Evolutionary conservation across 257 asterid species (phyloP).

Genomic region (Orobanche coerulescens): DNA sequence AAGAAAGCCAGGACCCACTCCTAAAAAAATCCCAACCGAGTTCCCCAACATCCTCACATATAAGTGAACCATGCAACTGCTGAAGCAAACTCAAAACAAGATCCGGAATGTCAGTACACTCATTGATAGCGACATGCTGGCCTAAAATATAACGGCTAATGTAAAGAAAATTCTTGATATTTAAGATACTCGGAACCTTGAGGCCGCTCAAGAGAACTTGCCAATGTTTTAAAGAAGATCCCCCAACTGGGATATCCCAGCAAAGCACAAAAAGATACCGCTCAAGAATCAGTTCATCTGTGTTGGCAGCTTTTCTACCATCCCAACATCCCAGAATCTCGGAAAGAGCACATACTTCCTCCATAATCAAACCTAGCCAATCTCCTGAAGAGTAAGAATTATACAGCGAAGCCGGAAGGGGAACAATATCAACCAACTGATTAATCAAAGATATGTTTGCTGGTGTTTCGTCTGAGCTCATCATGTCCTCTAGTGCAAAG

Average conservation of each 20-base stretch:
- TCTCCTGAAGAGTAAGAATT: conserved; percentile 37
- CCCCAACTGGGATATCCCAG: conserved; percentile 64
- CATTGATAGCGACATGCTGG: conserved; percentile 26
- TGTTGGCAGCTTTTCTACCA: conserved; percentile 52
- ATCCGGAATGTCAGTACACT: conserved; percentile 37
- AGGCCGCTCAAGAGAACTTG: conserved; percentile 30
- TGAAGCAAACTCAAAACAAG: conserved; percentile 54
- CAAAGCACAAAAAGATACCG: conserved; percentile 88
- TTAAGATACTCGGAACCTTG: conserved; percentile 38
- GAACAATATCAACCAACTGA: conserved; percentile 75
- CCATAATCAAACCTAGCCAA: conserved; percentile 49
- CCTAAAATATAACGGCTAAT: conserved; percentile 50
- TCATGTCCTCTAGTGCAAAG: conserved; percentile 45
- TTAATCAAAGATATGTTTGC: conserved; percentile 42
- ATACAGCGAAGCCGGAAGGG: conserved; percentile 57
- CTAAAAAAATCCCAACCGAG: conserved; percentile 69
- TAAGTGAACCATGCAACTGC: conserved; percentile 41
- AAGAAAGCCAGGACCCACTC: conserved; percentile 75
- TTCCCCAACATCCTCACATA: conserved; percentile 41
- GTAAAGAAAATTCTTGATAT: conserved; percentile 48
- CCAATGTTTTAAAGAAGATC: conserved; percentile 36
- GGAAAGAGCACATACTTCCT: conserved; percentile 46
- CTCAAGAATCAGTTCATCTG: conserved; percentile 75
- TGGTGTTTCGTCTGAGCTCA: conserved; percentile 35
- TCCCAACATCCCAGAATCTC: conserved; percentile 65